Conservation (phyloP, 768 basidiomycete species). For the Neoboletus brunneissimus region DNA sequence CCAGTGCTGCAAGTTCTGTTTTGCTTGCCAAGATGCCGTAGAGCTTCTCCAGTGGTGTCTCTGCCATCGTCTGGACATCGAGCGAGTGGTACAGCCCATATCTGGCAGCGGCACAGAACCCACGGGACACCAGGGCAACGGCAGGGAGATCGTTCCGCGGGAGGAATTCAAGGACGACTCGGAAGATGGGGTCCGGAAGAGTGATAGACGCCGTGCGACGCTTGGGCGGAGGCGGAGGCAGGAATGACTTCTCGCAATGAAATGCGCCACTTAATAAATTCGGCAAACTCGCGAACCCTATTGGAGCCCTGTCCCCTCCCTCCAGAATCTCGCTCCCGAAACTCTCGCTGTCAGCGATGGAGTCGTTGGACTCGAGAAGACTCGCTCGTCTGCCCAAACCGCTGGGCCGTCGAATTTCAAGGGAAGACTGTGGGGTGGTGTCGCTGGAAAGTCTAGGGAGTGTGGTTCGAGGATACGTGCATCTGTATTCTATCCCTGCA, state of each 20-base stretch:
- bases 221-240: neutral
- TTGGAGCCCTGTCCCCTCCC: neutral
- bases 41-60: conserved; percentile 15
- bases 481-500: conserved; percentile 18
- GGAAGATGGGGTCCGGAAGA: conserved; percentile 22
- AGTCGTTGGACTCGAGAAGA: conserved; percentile 17
- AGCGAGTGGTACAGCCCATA: conserved; percentile 22
- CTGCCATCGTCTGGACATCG: conserved; percentile 16
- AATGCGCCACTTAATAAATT: conserved; percentile 16
- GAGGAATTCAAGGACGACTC: conserved; percentile 22
- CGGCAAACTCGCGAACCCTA: conserved; percentile 19
- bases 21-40: conserved; percentile 19
- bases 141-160: conserved; percentile 14
- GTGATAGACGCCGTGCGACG: neutral
- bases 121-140: conserved; percentile 25
- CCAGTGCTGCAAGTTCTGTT: conserved; percentile 22
- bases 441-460: conserved; percentile 26
- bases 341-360: conserved; percentile 9
- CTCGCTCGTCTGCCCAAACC: conserved; percentile 32
- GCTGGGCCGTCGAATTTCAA: conserved; percentile 33
- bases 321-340: neutral
- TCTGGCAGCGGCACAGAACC: conserved; percentile 22
- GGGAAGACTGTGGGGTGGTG: conserved; percentile 23
- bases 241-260: neutral
- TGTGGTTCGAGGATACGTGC: conserved; percentile 5